phyloP scores from a whole-genome alignment of 2,329 filamentous ascomycete genomes.

The Aurifilum marmelostoma region DNA sequence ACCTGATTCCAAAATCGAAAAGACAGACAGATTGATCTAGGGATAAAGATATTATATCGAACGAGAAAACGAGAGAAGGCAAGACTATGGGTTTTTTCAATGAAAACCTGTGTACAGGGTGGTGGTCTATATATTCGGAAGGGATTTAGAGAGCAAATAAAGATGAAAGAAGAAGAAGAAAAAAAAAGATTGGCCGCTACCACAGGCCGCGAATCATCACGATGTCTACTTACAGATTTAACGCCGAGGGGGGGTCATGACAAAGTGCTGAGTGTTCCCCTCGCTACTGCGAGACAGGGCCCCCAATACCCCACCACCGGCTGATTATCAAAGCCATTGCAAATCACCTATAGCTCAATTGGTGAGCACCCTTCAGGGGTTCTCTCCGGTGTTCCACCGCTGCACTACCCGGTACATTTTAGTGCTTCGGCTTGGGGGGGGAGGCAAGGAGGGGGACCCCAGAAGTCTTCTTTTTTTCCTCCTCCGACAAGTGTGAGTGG shows the following conservation, averaged over 20 bases:
- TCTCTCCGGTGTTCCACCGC: neutral
- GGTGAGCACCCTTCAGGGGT: neutral
- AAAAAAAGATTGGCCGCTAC: too few species aligned
- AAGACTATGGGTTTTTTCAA: neutral
- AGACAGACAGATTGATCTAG: too few species aligned
- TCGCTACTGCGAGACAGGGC: neutral
- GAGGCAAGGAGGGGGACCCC: too few species aligned
- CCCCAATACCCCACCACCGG: neutral
- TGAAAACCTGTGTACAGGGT: neutral
- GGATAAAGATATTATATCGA: too few species aligned
- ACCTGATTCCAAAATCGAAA: neutral
- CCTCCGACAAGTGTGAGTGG: neutral
- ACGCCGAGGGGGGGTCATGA: neutral
- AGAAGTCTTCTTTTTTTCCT: neutral
- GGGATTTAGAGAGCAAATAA: too few species aligned
- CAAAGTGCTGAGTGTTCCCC: conserved; percentile 19
- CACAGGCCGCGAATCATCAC: neutral
- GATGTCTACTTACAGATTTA: neutral
- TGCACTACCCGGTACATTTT: neutral
- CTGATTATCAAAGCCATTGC: conserved; percentile 25
- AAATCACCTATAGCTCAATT: conserved; percentile 25
- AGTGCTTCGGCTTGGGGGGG: neutral
- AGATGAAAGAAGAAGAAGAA: neutral
- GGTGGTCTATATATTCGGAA: neutral
- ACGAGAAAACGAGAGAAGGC: neutral